Base-by-base conservation (phyloP, 2,329 filamentous ascomycete genomes). In the Talaromyces sp. region DNA sequence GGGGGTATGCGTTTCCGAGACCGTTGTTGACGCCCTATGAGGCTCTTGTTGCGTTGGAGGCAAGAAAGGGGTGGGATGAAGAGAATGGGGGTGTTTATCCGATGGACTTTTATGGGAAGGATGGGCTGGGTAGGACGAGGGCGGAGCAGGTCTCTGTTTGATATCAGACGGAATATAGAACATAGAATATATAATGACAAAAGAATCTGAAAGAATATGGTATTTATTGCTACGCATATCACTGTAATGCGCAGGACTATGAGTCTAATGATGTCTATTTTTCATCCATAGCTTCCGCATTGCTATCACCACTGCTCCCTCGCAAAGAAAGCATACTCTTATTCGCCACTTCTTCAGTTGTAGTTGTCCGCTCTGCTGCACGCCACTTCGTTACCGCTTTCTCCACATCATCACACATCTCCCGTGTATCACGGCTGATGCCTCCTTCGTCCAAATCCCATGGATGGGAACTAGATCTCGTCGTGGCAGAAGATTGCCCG, bases 51-150 rank as follows among this genome's bases (percentile, higher is more conserved):
- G 91, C 92, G n/a, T 79, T 99, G 57, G 93, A 90, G 3, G 88
- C 88, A 67, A 87, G 85, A 69, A 86, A 95, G 70, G 90, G 90
- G 57, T 96, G 88, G 91, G 88, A 83, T 16, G 84, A 82, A 64
- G 78, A 74, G 14, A 84, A 84, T 57, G 75, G 78, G 49, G 90
- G 87, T 1, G 84, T 92, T 14, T 99, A 99, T 80, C 94, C 93
- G 0, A 99, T 99, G 95, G 93, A 99, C 77, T 99, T 96, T 75
- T 99, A 99, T 79, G 93, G 89, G 0, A 94, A 90, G 75, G 92
- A 97, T 54, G 95, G 95, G 0, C 74, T 99, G 63, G 95, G 94
- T 1, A 87, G 95, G 75, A 93, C 90, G 37, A 93, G 84, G 73
- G 77, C 78, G 52, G 50, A 63, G 39, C 61, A 62, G 39, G 60